Percentiles rank a stretch among this genome's conserved stretches.
phyloP scores from a whole-genome alignment of 2,329 filamentous ascomycete species.

The Colletotrichum caudatum region DNA sequence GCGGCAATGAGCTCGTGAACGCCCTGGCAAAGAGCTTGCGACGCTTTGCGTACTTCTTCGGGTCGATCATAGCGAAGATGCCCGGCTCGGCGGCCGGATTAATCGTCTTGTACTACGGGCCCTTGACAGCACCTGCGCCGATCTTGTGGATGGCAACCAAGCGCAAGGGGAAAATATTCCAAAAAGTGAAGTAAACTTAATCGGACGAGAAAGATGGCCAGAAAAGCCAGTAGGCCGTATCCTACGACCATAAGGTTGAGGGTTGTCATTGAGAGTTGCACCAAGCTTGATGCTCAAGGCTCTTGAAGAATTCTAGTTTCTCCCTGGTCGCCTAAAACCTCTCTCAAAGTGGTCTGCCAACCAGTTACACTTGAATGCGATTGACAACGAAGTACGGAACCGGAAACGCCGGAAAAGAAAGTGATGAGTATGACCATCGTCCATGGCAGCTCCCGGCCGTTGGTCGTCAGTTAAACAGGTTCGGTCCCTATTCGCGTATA shows the following conservation, averaged over 20 bases:
- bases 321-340: too few relatives aligned
- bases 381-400: background rate
- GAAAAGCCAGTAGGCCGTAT: constrained; percentile 10
- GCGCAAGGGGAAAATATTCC: too few relatives aligned
- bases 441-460: background rate
- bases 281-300: background rate
- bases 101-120: constrained; percentile 43
- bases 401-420: background rate
- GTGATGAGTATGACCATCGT: too few relatives aligned
- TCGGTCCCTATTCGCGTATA: background rate
- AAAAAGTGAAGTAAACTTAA: background rate
- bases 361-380: background rate
- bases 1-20: constrained; percentile 54
- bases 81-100: constrained; percentile 33
- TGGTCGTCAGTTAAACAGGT: background rate
- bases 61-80: constrained; percentile 27
- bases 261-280: background rate
- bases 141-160: constrained; percentile 49
- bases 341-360: background rate
- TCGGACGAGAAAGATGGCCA: constrained; percentile 2
- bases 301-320: background rate
- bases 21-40: constrained; percentile 57
- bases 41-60: constrained; percentile 18
- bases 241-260: background rate
- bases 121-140: constrained; percentile 46